A percentile compares a stretch with the other conserved stretches of the same genome.
Conservation (phyloP, 2,329 filamentous ascomycete genomes). For the Mollisiaceae sp. region DNA sequence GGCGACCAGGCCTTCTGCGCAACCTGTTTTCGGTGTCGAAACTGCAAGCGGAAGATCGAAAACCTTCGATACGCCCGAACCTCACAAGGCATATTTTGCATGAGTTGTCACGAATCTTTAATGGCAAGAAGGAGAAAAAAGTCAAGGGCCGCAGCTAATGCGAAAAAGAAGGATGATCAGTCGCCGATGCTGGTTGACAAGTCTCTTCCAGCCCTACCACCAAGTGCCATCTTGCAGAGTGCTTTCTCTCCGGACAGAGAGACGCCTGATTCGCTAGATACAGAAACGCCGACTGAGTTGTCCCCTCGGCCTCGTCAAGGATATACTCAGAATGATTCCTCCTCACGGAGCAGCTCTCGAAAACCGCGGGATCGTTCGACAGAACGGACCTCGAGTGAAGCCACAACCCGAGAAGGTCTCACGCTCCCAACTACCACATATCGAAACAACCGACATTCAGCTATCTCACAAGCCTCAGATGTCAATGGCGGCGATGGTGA, state of each 20-base stretch:
- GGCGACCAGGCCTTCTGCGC: slow-evolving; percentile 98
- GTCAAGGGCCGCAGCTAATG: slow-evolving; percentile 69
- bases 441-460: slow-evolving; percentile 78
- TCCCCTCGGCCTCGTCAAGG: slow-evolving; percentile 64
- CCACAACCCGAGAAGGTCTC: slow-evolving; percentile 61
- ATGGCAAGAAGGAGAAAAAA: slow-evolving; percentile 93
- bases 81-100: slow-evolving; percentile 98
- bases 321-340: slow-evolving; percentile 58
- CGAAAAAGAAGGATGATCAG: slow-evolving; percentile 66
- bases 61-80: slow-evolving; percentile 97
- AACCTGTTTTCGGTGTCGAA: slow-evolving; percentile 94
- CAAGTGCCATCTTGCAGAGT: slow-evolving; percentile 68
- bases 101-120: slow-evolving; percentile 96
- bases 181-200: slow-evolving; percentile 82
- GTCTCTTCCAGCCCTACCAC: slow-evolving; percentile 87
- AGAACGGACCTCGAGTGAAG: slow-evolving; percentile 53
- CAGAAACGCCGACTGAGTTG: slow-evolving; percentile 71
- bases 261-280: slow-evolving; percentile 63
- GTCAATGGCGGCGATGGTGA: slow-evolving; percentile 46
- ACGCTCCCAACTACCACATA: slow-evolving; percentile 78
- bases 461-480: slow-evolving; percentile 59
- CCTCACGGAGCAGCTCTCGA: slow-evolving; percentile 59
- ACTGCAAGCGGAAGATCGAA: slow-evolving; percentile 98
- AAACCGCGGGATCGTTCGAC: slow-evolving; percentile 52
- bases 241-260: slow-evolving; percentile 61